Evolutionary conservation across 345 rosid genomes (phyloP), one percentile per base, ranked within the genome.

Genomic region (Abelmoschus esculentus): DNA sequence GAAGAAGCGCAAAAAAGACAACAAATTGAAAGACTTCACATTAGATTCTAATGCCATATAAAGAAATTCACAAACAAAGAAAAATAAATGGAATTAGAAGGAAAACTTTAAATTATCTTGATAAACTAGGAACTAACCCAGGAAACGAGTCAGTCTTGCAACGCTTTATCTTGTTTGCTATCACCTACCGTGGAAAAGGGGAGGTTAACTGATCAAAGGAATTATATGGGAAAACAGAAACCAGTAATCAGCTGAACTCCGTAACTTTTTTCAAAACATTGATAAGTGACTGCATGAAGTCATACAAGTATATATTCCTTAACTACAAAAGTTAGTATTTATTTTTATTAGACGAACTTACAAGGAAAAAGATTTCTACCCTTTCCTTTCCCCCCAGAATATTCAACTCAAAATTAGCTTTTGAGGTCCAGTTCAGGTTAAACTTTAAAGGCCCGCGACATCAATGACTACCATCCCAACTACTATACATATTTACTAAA

Each of bases 131-230:
- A 70, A 71, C 65, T 78, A 68, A 93, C 97, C 90, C 86, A 7
- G 85, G 50, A 82, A 78, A 83, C 14, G 98, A 80, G 76, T 93
- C 97, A 4, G 96, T 89, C 80, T 91, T 91, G 92, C 97, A 93
- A 55, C 96, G 84, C 73, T 93, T 93, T 62, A 93, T 90, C 85
- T 90, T 90, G 86, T 86, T 87, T 28, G 84, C 88, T 74, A 93
- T 84, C 29, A 80, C 87, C 98, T 93, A 79, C 64, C 83, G 56
- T 55, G 44, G 11, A 64, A 52, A 34, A 6, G 4, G 22, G 19
- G 31, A 56, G 6, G 69, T 22, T 34, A 7, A 49, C 49, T 15
- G 50, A 60, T 11, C 18, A 1, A 71, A 63, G 31, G 31, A 11
- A 55, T 19, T 18, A 26, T 32, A 66, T 50, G 38, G 31, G 29